Base-by-base conservation (phyloP, 1,139 yeast genomes). In the Yamadazyma triangularis region DNA sequence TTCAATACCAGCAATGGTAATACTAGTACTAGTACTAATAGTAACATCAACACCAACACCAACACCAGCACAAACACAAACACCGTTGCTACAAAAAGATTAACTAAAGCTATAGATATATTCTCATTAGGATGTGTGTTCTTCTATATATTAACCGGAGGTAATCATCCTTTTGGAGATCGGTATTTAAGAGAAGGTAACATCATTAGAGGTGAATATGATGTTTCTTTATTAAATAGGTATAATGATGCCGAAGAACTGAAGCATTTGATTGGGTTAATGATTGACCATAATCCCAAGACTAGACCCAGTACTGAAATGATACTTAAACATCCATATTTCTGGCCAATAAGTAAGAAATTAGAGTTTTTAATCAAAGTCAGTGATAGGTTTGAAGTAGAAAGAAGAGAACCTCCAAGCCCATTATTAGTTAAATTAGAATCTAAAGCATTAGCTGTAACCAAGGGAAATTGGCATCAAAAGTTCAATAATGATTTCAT, bases 101-200 rank as follows among this genome's bases (percentile, higher is more conserved):
- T 91, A 28, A 91, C 97, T 0, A 76, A 91, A 41, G 91, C 96
- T 0, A 86, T 93, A 38, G 99, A 91, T 56, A 84, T 91, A 4
- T 91, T 93, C 51, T 85, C 97, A 0, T 64, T 89, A 40, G 99
- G 98, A 0, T 93, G 98, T 60, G 93, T 91, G 0, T 93, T 86
- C 51, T 89, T 74, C 52, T 93, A 88, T 51, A 83, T 89, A 24
- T 58, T 93, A 27, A 74, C 95, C 0, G 75, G 75, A 10, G 98
- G 99, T 0, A 55, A 59, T n/a, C 98, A 91, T 62, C 98, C 98
- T 3, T 91, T 86, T 62, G 98, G 98, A 9, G 94, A 85, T 47
- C 66, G 87, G 33, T 88, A 86, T 45, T 58, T 82, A 47, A 70
- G 98, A 30, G 97, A 91, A 50, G 93, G 84, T 12, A 88, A 91